Base-by-base conservation (phyloP, 1,284 basidiomycete species). In the Caloboletus firmus region DNA sequence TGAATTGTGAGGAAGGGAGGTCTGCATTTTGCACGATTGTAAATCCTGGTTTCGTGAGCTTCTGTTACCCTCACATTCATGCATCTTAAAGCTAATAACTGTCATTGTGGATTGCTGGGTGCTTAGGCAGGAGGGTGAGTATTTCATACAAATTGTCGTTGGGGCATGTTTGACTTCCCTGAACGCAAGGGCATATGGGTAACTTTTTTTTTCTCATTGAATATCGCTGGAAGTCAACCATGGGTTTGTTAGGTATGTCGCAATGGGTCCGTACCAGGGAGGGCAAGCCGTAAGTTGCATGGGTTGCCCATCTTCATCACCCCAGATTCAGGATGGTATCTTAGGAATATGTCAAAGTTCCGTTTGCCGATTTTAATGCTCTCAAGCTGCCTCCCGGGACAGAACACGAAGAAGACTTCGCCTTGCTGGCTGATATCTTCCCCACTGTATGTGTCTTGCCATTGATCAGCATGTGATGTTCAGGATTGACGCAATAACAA, bases 341-440 rank as follows among this genome's bases (percentile, higher is more conserved):
- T 50, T 5, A 79, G 73, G 79, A 81, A 76, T 81, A 76, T 60
- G 71, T 81, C 42, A 72, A 75, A 18, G 78, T 81, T 9, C 80
- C 79, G 2, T 81, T 77, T 59, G 79, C 79, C 17, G 79, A 81
- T 57, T 81, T 79, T 68, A 80, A 80, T 56, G 79, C 77, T 6
- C 66, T 81, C 20, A 74, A 74, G 46, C 72, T 82, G 0, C 80
- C 80, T 12, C 70, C 75, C n/a, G 79, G 80, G 7, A 78, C 62
- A 18, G 77, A 79, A 59, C 71, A 81, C 56, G 32, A 34, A 17
- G 32, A 34, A 34, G 32, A 34, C 32, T 82, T 82, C 61, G 77
- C 78, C 2, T 61, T 80, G 28, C 69, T 82, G 7, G 78, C 79
- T 15, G 80, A 80, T 60, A 79, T 80, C 45, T 81, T 81, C 69